Base-by-base conservation (phyloP, 352 stramenopile species). In the Phytophthora capsici region DNA sequence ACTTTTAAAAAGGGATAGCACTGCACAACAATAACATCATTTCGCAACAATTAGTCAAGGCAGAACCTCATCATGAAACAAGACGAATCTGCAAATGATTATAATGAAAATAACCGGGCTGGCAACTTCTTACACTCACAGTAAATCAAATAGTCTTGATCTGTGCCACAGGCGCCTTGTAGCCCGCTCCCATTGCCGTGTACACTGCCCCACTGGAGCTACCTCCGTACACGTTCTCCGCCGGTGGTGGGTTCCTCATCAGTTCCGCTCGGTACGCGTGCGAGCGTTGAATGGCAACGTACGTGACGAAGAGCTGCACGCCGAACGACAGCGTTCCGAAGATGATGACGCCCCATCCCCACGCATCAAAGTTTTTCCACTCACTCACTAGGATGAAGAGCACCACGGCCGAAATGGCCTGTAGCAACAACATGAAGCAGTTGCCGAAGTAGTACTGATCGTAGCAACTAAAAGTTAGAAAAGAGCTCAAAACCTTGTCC, bases 371-470 rank as follows among this genome's bases (percentile, higher is more conserved):
- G 63, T 88, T 62, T 23, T 88, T 77, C 86, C 86, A 94, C 66
- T 91, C 81, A 52, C 77, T 85, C 30, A 94, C 84, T 13, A 93
- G 68, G 26, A 94, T 75, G 32, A 93, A 75, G 32, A 94, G 69
- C 57, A 91, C 74, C 14, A 93, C 74, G 1, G 83, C 81, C 41
- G 86, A 94, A 47, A 91, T 81, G 45, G 72, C 71, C 51, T 94
- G 80, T 12, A 94, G 71, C 44, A 90, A 45, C 40, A 94, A 65
- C 78, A 94, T 92, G 77, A 94, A 93, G 73, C 84, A 94, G 58
- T 94, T 94, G 55, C 86, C 84, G 49, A 92, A 94, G 72, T 93
- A 94, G 61, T 94, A 94, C 85, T 93, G 71, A 13, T 45, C 14
- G 12, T 9, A 34, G 28, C 1, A 34, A 12, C 14, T 14, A 34